Evolutionary conservation across 1,284 basidiomycete genomes (phyloP).

Genomic region (Pyrrhoderma noxium): DNA sequence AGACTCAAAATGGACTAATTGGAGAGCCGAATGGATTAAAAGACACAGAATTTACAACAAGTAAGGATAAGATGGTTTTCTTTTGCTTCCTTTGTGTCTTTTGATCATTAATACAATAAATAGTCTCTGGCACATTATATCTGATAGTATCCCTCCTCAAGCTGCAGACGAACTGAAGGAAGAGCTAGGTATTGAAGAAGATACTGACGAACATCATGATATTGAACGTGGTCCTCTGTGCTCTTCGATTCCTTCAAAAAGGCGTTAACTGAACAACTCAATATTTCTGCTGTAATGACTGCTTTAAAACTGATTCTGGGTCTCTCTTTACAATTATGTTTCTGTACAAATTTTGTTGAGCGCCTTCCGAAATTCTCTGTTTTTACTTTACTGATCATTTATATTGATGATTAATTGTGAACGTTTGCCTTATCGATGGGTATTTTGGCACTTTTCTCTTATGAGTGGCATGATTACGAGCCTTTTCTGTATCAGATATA

Average conservation of each 20-base stretch:
- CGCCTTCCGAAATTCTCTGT: too few relatives aligned
- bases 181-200: slow-evolving; percentile 68
- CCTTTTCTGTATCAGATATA: too few relatives aligned
- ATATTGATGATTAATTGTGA: too few relatives aligned
- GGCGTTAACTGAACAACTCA: not conserved
- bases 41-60: slow-evolving; percentile 60
- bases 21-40: slow-evolving; percentile 65
- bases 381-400: too few relatives aligned
- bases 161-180: slow-evolving; percentile 56
- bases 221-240: slow-evolving; percentile 51
- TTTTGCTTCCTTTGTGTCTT: not conserved
- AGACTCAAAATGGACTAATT: slow-evolving; percentile 61
- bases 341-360: too few relatives aligned
- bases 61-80: slow-evolving; percentile 35
- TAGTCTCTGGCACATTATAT: slow-evolving; percentile 69
- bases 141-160: slow-evolving; percentile 56
- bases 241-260: not conserved
- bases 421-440: too few relatives aligned
- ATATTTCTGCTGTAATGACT: not conserved
- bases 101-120: too few relatives aligned
- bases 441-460: too few relatives aligned
- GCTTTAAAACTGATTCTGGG: not conserved
- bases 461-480: too few relatives aligned
- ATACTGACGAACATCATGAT: slow-evolving; percentile 54
- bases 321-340: too few relatives aligned